Evolutionary conservation across 306 rosid species (phyloP), one percentile per base, ranked within the genome.

Genomic region (Castanea crenata): DNA sequence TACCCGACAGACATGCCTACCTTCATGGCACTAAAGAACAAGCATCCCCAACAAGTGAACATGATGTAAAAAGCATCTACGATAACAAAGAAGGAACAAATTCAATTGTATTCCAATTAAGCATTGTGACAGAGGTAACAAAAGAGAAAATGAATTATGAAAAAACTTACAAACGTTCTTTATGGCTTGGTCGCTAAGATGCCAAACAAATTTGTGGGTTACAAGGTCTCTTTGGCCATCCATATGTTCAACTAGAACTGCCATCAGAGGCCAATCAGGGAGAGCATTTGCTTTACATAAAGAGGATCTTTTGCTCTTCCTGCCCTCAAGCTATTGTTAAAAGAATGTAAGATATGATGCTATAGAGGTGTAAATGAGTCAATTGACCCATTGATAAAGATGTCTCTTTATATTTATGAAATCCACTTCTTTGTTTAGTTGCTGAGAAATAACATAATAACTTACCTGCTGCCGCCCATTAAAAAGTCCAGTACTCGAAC

Each of bases 11-110:
- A 62, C 41, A 23, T n/a, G 34, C 56, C 67, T 76, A 92, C 97
- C 92, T 95, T 93, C 99, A 93, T 93, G 77, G 99, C 82, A 71
- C 97, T 90, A 89, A 91, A 95, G 87, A 91, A 85, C 58, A 95
- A 82, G 82, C 93, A 89, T 55, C 99, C 98, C 99, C 99, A 95
- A 55, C 90, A 87, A 1, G 98, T 93, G 86, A 93, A 95, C 89
- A 95, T 69, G 74, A 77, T 87, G 88, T 89, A 89, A 44, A 78
- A 76, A 79, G 73, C 71, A 73, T 87, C 92, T 89, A 74, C 65
- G 38, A 69, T 10, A 4, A 2, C 8, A 58, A 58, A 18, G 46
- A 19, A 13, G 59, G 3, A 21, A 13, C 14, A 4, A 68, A 14
- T 27, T 19, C 18, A 61, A 46, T 46, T 35, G 4, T 44, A 54